Conservation (phyloP, 2,329 filamentous ascomycete species). For the Plenodomus tracheiphilus region DNA sequence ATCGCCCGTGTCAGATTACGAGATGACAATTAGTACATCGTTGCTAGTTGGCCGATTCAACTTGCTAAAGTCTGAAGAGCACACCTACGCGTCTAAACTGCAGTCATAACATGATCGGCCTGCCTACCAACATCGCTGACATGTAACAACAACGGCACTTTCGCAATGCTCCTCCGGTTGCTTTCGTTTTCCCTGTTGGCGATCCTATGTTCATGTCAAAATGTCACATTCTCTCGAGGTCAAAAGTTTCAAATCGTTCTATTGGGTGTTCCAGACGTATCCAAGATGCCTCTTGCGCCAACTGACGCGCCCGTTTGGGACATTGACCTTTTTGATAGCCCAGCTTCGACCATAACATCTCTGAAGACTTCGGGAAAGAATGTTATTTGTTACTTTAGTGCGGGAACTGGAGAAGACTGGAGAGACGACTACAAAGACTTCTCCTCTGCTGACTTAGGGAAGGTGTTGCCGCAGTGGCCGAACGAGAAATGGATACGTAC, state of each 20-base stretch:
- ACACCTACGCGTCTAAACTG: too few relatives aligned
- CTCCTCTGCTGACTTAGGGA: conserved; percentile 28
- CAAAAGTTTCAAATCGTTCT: conserved; percentile 38
- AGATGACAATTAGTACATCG: too few relatives aligned
- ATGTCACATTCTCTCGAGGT: conserved; percentile 19
- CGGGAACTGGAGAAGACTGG: conserved; percentile 36
- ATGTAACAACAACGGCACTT: too few relatives aligned
- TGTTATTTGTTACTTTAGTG: conserved; percentile 40
- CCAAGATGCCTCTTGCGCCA: conserved; percentile 30
- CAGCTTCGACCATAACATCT: conserved; percentile 19
- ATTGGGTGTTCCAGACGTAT: conserved; percentile 26
- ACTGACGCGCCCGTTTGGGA: conserved; percentile 35
- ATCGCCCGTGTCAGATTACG: too few relatives aligned
- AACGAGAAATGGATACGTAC: conserved; percentile 37
- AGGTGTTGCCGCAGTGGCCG: conserved; percentile 33
- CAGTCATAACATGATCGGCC: too few relatives aligned
- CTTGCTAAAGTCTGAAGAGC: too few relatives aligned
- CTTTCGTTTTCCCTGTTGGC: conserved; percentile 13
- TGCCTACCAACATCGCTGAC: too few relatives aligned
- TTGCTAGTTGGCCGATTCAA: too few relatives aligned
- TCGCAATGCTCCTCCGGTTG: conserved; percentile 10
- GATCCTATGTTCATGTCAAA: conserved; percentile 5
- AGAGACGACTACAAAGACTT: conserved; percentile 32
- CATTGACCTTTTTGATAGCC: conserved; percentile 37
- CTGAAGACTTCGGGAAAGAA: conserved; percentile 31